Evolutionary conservation across 441 rosid genomes (phyloP), one percentile per base, ranked within the genome.

Genomic region (Erodium texanum): DNA sequence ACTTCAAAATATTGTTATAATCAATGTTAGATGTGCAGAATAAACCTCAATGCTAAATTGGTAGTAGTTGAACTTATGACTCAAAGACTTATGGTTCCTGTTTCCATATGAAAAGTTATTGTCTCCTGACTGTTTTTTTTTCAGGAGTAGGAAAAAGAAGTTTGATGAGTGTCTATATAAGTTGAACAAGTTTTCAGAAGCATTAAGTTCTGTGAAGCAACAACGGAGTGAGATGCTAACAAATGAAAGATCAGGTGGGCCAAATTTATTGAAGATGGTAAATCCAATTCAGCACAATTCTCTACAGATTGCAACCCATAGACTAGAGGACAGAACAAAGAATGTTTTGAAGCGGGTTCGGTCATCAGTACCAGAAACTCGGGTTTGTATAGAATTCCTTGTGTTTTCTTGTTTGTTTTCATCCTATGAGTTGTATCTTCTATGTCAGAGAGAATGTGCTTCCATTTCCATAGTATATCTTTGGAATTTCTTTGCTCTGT

Each of bases 251-350:
- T 70, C 80, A 32, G 71, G 75, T 66, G 85, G 83, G 32, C 65
- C 78, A 24, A 82, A 75, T 62, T 63, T 77, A 73, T 69, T 73
- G 43, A 85, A 80, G 76, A 68, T 71, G 77, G 86, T 80, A 43
- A 62, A 67, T 70, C 80, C 78, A 71, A 68, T 80, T 59, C 85
- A 79, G 61, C 79, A 79, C 64, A 85, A 71, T 67, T 48, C 84
- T 73, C 62, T 82, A 7, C 89, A 83, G 41, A 69, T 75, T 54
- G 80, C 69, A 68, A 67, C 80, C 70, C 85, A 76, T 67, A 83
- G 85, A 76, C 68, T 78, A 61, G 87, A 86, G 75, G 87, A 82
- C 68, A 76, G 80, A 76, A 71, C 80, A 62, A 85, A 83, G 83
- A 82, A 72, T 79, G 71, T 73, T 64, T 68, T 78, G 76, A 87